phyloP scores from a whole-genome alignment of 352 stramenopile genomes.

The Hyaloperonospora arabidopsidis region DNA sequence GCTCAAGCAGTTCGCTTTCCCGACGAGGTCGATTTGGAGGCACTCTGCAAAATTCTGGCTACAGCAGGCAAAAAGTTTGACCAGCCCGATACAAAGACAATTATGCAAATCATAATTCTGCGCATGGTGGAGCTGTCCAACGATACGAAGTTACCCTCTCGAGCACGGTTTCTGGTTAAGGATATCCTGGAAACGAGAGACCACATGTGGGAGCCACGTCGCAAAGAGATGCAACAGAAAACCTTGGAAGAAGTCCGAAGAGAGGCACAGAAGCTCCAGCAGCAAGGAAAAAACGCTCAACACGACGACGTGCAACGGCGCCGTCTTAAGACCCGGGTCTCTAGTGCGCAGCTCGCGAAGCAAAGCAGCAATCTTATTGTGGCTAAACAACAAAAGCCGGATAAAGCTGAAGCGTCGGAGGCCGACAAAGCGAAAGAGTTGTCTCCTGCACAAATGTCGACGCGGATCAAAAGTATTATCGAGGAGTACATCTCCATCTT shows the following conservation, averaged over 20 bases:
- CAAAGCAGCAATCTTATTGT: slow-evolving; percentile 76
- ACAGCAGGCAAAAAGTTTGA: slow-evolving; percentile 86
- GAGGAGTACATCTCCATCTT: slow-evolving; percentile 76
- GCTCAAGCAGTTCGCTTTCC: slow-evolving; percentile 68
- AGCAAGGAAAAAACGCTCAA: slow-evolving; percentile 82
- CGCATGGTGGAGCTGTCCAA: slow-evolving; percentile 79
- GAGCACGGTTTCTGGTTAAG: slow-evolving; percentile 74
- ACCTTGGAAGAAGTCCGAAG: slow-evolving; percentile 77
- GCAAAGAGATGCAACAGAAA: slow-evolving; percentile 84
- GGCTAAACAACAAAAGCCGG: slow-evolving; percentile 35
- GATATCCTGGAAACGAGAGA: slow-evolving; percentile 81
- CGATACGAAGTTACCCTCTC: slow-evolving; percentile 58
- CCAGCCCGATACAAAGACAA: slow-evolving; percentile 56
- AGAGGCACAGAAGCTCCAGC: slow-evolving; percentile 76
- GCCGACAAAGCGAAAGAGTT: slow-evolving; percentile 18
- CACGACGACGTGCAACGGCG: slow-evolving; percentile 70
- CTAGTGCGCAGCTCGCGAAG: slow-evolving; percentile 70
- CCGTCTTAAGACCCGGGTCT: slow-evolving; percentile 69
- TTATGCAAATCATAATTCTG: slow-evolving; percentile 84
- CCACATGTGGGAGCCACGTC: slow-evolving; percentile 79
- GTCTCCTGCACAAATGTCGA: slow-evolving; percentile 43
- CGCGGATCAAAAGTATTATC: slow-evolving; percentile 82
- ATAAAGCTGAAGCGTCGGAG: slow-evolving; percentile 18
- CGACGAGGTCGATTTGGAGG: slow-evolving; percentile 79
- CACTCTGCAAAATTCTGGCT: slow-evolving; percentile 79